phyloP scores from a whole-genome alignment of 805 yeast genomes.

The Saccharomycopsis oosterbeekiorum region DNA sequence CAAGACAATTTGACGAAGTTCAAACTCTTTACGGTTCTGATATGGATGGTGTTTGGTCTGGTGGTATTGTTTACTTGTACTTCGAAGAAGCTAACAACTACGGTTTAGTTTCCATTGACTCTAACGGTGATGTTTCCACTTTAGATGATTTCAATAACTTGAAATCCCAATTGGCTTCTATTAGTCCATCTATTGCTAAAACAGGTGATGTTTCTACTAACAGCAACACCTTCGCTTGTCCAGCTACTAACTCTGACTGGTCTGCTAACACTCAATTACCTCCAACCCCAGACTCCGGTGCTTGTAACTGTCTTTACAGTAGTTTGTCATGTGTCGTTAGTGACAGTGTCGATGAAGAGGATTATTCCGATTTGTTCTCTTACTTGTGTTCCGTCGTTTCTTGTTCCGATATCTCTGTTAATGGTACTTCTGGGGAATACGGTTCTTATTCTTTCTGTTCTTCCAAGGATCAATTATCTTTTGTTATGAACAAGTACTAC shows the following conservation, averaged over 20 bases:
- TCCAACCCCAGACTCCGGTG: slow-evolving; percentile 61
- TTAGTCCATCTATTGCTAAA: slow-evolving; percentile 44
- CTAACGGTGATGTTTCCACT: slow-evolving; percentile 40
- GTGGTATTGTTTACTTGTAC: slow-evolving; percentile 85
- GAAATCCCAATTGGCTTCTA: slow-evolving; percentile 43
- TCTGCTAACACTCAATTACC: slow-evolving; percentile 59
- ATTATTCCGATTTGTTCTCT: slow-evolving; percentile 51
- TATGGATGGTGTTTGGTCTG: slow-evolving; percentile 82
- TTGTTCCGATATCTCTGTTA: slow-evolving; percentile 51
- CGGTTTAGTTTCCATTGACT: slow-evolving; percentile 53
- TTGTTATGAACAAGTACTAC: slow-evolving; percentile 56
- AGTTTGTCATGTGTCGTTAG: slow-evolving; percentile 53
- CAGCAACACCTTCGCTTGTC: slow-evolving; percentile 47
- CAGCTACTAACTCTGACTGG: slow-evolving; percentile 50
- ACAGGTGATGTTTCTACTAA: slow-evolving; percentile 30
- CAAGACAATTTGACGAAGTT: slow-evolving; percentile 69
- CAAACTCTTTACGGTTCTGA: slow-evolving; percentile 49
- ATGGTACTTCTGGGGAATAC: slow-evolving; percentile 58
- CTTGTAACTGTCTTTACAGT: slow-evolving; percentile 53
- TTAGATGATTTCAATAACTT: slow-evolving; percentile 55
- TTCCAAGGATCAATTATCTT: slow-evolving; percentile 54
- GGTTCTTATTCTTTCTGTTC: slow-evolving; percentile 71
- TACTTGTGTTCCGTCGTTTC: slow-evolving; percentile 46
- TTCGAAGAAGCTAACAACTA: slow-evolving; percentile 67
- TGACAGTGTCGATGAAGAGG: slow-evolving; percentile 41